These are phyloP conservation scores for Lactifluus volemus DNA, from an alignment of 768 basidiomycete genomes.

Conservation along the genomic window DNA sequence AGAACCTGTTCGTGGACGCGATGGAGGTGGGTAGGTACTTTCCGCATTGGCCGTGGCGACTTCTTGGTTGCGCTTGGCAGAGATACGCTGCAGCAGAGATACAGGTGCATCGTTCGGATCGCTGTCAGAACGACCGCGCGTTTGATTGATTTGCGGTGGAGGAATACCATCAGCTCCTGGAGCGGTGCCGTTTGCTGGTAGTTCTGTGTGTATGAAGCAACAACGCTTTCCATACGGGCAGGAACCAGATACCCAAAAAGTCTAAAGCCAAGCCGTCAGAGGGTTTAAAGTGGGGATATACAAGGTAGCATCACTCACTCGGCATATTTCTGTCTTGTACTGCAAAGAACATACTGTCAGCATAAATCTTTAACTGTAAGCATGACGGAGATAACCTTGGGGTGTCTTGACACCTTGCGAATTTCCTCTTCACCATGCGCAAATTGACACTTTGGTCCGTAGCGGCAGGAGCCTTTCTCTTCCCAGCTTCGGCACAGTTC, in stretches of 20 bases:
- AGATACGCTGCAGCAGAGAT: constrained; percentile 72
- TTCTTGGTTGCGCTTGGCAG: constrained; percentile 53
- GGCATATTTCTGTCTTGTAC: constrained; percentile 94
- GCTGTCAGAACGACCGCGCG: constrained; percentile 64
- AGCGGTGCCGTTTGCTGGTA: constrained; percentile 54
- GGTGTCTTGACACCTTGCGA: constrained; percentile 75
- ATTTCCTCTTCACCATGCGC: constrained; percentile 89
- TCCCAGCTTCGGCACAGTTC: constrained; percentile 89
- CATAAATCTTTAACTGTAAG: neutral
- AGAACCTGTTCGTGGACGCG: constrained; percentile 56
- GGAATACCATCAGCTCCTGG: constrained; percentile 46
- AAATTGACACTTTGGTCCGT: constrained; percentile 86
- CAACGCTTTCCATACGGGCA: constrained; percentile 90
- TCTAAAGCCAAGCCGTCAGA: constrained; percentile 36
- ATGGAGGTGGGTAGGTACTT: constrained; percentile 40
- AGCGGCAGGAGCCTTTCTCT: constrained; percentile 80
- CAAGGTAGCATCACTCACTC: constrained; percentile 40
- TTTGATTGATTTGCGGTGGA: constrained; percentile 41
- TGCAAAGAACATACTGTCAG: constrained; percentile 24
- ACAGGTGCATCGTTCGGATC: constrained; percentile 64
- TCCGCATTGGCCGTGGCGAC: constrained; percentile 28
- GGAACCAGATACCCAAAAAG: constrained; percentile 90
- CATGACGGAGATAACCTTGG: constrained; percentile 50
- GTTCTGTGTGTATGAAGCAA: constrained; percentile 89
- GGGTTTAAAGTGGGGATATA: neutral